phyloP scores from a whole-genome alignment of 805 yeast genomes.

The Metschnikowia borealis region DNA sequence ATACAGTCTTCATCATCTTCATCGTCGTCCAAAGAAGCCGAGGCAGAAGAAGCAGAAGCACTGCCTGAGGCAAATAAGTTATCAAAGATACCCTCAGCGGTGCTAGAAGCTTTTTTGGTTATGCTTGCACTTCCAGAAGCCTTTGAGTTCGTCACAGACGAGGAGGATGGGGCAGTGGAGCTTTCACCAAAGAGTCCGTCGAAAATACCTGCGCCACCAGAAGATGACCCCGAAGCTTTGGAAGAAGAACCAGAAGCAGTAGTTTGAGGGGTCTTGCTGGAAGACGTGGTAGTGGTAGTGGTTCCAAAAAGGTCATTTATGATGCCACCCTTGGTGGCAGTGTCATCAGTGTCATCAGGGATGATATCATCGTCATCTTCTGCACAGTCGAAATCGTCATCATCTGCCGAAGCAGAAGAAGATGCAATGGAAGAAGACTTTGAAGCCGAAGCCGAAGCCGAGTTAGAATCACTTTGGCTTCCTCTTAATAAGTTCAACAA shows the following conservation, averaged over 20 bases:
- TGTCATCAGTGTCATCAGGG: constrained; percentile 1
- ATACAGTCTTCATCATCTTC: constrained; percentile 10
- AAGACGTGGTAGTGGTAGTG: constrained; percentile 7
- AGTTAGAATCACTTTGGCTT: constrained; percentile 1
- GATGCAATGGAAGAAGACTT: constrained; percentile 27
- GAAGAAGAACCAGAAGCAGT: background rate
- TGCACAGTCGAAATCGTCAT: constrained; percentile 5
- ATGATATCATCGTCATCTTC: constrained; percentile 1
- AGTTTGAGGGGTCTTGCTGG: background rate
- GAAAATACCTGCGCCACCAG: constrained; percentile 1
- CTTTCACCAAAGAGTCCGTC: constrained; percentile 1
- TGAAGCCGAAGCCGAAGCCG: constrained; percentile 9
- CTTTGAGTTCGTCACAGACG: background rate
- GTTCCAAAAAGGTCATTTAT: constrained; percentile 12
- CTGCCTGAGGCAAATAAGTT: background rate
- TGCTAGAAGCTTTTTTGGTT: background rate
- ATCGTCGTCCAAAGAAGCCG: background rate
- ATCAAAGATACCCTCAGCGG: background rate
- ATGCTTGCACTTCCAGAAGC: background rate
- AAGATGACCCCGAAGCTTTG: background rate
- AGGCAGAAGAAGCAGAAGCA: background rate
- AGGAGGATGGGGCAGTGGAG: background rate
- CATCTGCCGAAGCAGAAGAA: constrained; percentile 8
- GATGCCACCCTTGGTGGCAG: constrained; percentile 10
- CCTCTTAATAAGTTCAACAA: background rate